Evolutionary conservation across 1,139 yeast genomes (phyloP).

Genomic region (Yamadazyma friedrichii): DNA sequence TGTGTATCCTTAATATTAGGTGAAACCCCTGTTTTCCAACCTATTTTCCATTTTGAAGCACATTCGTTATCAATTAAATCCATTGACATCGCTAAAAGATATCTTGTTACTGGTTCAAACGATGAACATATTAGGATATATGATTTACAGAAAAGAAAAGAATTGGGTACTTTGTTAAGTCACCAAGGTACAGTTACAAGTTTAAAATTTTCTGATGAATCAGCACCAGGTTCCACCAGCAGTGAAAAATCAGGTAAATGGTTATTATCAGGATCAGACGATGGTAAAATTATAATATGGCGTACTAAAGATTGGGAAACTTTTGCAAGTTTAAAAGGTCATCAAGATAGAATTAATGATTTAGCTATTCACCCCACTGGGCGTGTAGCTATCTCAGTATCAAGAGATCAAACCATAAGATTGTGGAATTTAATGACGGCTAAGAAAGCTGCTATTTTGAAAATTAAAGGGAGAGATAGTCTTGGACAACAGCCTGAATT

Average conservation of each 20-base stretch:
- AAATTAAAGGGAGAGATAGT: constrained; percentile 64
- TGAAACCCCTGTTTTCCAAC: constrained; percentile 69
- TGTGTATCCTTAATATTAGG: constrained; percentile 72
- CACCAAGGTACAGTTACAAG: constrained; percentile 89
- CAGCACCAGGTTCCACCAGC: constrained; percentile 10
- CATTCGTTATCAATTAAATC: constrained; percentile 86
- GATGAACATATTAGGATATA: constrained; percentile 95
- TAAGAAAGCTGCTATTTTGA: constrained; percentile 86
- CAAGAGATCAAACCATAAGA: constrained; percentile 78
- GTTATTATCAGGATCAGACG: constrained; percentile 89
- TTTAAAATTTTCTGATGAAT: constrained; percentile 64
- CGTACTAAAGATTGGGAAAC: constrained; percentile 96
- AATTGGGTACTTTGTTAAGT: constrained; percentile 83
- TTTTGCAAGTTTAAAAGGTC: constrained; percentile 86
- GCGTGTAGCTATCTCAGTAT: constrained; percentile 84
- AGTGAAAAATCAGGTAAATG: constrained; percentile 62
- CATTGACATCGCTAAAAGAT: constrained; percentile 79
- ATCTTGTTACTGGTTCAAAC: constrained; percentile 90
- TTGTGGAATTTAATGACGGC: constrained; percentile 98
- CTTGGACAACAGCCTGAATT: constrained; percentile 65
- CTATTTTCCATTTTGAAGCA: constrained; percentile 94
- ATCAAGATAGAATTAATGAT: constrained; percentile 73
- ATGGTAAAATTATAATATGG: constrained; percentile 90
- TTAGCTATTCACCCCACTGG: constrained; percentile 92
- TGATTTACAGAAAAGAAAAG: constrained; percentile 91